These are phyloP conservation scores for Candida schatavii DNA, from an alignment of 805 yeast genomes.

Conservation along the genomic window DNA sequence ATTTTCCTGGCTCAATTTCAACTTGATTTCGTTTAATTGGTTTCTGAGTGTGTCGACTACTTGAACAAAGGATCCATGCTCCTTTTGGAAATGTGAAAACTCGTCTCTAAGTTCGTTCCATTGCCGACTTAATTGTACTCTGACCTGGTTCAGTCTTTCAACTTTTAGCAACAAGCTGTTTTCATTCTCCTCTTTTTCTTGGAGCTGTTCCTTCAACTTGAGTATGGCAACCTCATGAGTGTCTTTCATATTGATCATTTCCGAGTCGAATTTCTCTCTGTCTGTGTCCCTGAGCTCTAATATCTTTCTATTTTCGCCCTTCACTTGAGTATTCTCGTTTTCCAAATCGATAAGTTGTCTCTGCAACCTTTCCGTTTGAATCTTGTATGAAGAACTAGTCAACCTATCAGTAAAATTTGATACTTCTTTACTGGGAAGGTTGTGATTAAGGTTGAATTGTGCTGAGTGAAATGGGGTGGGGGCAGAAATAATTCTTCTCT, in stretches of 20 bases:
- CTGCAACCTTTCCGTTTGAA: slow-evolving; percentile 9
- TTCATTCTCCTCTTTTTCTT: slow-evolving; percentile 5
- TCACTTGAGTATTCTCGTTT: slow-evolving; percentile 12
- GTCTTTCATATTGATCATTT: slow-evolving; percentile 4
- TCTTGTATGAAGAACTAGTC: not conserved
- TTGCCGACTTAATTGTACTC: not conserved
- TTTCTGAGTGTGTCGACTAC: not conserved
- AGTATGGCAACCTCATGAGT: slow-evolving; percentile 6
- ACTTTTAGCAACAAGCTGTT: slow-evolving; percentile 7
- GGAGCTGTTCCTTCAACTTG: slow-evolving; percentile 2
- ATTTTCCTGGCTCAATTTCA: not conserved
- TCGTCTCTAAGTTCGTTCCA: slow-evolving; percentile 4
- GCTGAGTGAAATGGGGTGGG: not conserved
- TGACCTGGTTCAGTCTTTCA: not conserved
- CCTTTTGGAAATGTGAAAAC: slow-evolving; percentile 1
- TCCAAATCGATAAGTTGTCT: slow-evolving; percentile 11
- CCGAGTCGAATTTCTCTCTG: not conserved
- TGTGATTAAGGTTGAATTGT: no score
- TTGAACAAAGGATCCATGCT: not conserved
- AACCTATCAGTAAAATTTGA: not conserved
- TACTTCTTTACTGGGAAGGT: not conserved
- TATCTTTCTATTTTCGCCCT: slow-evolving; percentile 5
- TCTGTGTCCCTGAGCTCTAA: not conserved
- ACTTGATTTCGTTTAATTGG: not conserved
- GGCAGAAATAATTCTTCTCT: not conserved